phyloP scores from a whole-genome alignment of 345 rosid species.

The Orychophragmus violaceus region DNA sequence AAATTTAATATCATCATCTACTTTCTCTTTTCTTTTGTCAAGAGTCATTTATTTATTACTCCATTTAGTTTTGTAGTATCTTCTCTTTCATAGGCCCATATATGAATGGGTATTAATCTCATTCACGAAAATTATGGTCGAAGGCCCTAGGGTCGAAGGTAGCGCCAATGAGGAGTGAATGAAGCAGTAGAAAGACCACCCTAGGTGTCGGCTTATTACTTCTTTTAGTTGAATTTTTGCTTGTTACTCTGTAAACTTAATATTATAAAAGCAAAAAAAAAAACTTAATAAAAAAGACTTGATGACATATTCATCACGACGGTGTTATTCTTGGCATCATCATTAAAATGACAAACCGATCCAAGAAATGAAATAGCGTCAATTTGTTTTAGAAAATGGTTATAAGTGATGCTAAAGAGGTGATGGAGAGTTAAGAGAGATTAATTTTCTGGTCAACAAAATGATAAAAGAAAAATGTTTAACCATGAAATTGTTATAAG shows the following conservation, averaged over 20 bases:
- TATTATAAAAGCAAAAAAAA: neutral
- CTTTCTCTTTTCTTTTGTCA: neutral
- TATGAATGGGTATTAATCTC: neutral
- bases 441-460: neutral
- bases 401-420: neutral
- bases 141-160: too few species aligned
- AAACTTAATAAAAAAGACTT: neutral
- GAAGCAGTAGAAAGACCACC: neutral
- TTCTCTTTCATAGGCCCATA: conserved; percentile 7
- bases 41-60: conserved; percentile 10
- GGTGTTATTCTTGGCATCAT: neutral
- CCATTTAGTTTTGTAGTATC: neutral
- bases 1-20: conserved; percentile 20
- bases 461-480: neutral
- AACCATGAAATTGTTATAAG: neutral
- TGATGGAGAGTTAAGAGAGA: neutral
- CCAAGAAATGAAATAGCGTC: neutral
- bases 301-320: neutral
- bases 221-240: too few species aligned
- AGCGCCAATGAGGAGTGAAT: neutral
- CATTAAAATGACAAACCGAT: neutral
- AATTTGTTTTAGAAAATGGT: neutral
- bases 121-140: neutral
- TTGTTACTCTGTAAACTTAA: neutral
- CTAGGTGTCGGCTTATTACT: neutral